A percentile compares a stretch with the other conserved stretches of the same genome.
phyloP scores from a whole-genome alignment of 208 protist species.

The Leishmania mexicana region DNA sequence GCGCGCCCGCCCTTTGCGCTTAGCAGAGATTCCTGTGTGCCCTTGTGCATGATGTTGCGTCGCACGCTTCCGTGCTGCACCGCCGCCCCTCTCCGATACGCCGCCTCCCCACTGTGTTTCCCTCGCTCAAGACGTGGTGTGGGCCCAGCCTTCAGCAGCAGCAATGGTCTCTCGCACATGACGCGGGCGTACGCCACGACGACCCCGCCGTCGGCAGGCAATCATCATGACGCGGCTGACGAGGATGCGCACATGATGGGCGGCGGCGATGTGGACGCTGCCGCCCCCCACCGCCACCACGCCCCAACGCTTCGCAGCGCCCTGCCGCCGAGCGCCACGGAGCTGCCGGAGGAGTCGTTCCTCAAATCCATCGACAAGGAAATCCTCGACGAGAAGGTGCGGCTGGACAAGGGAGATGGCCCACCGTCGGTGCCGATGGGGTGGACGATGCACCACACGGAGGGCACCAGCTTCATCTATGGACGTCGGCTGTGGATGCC shows the following conservation, averaged over 20 bases:
- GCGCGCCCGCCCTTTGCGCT: background rate
- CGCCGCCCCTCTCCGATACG: background rate
- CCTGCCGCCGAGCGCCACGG: conserved; percentile 52
- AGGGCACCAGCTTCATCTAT: conserved; percentile 76
- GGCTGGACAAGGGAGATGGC: conserved; percentile 78
- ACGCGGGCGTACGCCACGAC: conserved; percentile 1
- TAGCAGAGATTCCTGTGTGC: background rate
- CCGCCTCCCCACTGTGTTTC: background rate
- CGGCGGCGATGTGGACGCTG: background rate
- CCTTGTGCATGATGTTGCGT: background rate
- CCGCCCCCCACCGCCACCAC: conserved; percentile 3
- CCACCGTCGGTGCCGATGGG: conserved; percentile 60
- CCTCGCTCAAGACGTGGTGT: background rate
- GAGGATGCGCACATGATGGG: background rate
- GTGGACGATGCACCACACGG: conserved; percentile 78
- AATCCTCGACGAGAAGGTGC: conserved; percentile 80
- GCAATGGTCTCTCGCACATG: background rate
- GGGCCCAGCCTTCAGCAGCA: background rate
- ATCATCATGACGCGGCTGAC: background rate
- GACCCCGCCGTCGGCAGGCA: background rate
- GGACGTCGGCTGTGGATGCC: conserved; percentile 71
- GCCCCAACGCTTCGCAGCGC: conserved; percentile 43
- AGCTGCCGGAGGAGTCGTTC: conserved; percentile 65
- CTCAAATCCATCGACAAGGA: conserved; percentile 90
- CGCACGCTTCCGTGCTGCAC: background rate